Base-by-base conservation (phyloP, 75 land plant species). In the Picea sitchensis region DNA sequence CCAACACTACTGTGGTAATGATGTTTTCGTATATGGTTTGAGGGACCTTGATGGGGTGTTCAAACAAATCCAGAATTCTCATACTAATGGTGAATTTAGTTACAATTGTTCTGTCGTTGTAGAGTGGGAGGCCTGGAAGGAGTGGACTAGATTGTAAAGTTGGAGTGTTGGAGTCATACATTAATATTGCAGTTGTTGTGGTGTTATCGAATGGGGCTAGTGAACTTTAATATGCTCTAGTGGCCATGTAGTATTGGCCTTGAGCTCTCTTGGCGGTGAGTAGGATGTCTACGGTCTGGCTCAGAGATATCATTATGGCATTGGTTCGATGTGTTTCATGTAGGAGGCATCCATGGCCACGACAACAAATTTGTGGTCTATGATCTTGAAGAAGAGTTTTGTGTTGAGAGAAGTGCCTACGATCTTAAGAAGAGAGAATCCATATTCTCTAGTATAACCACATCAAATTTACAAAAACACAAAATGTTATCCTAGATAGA, bases 1-100 rank as follows among this genome's bases (percentile, higher is more conserved):
- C 90, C 3, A 91, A 81, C 18, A 92, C 96, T 23, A 93, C 83
- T 0, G 96, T 92, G 86, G 90, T 74, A 84, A 88, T 83, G 8
- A 95, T 77, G 59, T 81, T 72, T 61, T 86, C 86, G 78, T 81
- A 82, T 14, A 90, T 65, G 0, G 78, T 65, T 0, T 14, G 80
- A 14, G 94, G 92, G 56, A 92, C 84, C 3, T 23, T 32, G 2
- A 78, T 82, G 72, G 92, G 90, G 79, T 83, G 87, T 17, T 88
- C 85, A 1, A 74, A 36, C 26, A 65, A 86, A 14, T 81, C 85
- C 18, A 86, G 63, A 85, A 90, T 86, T 7, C 85, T 61, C 17
- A 87, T 0, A 0, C n/a, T n/a, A 6, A 61, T 54, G 3, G 80
- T 77, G 78, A 80, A 85, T 23, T 80, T 78, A 4, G 81, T 62